Base-by-base conservation (phyloP, 192 early-diverging fungal genomes). In the Diversispora eburnea region DNA sequence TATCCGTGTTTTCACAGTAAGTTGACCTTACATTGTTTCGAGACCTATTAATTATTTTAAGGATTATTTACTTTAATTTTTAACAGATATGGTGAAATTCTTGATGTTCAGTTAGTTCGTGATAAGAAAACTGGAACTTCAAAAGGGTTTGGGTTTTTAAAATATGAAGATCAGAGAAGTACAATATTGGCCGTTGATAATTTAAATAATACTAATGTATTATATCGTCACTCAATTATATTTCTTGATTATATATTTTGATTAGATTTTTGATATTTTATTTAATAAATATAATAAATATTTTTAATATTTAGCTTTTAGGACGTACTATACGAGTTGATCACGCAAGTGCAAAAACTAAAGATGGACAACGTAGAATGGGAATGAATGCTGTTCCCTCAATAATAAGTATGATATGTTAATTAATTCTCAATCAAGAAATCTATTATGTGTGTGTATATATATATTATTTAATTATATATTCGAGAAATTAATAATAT, bases 101-200 rank as follows among this genome's bases (percentile, higher is more conserved):
- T 95, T n/a, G 91, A 96, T 75, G 81, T 98, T 65, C 92, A 95
- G 67, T 81, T 96, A 52, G 89, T 94, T 45, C 84, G 95, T 22
- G 92, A 98, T 79, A 89, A 91, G 77, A 86, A 92, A 42, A 94
- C 95, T 3, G 95, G 95, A 25, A 90, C 91, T 75, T 86, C 89
- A 55, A 91, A 89, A 61, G 96, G 96, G 5, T 96, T 87, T 81
- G 88, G 84, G 6, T 98, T 98, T 76, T 70, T 98, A 19, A 91
- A 93, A 74, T 98, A 95, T 81, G 91, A 95, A 74, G 95, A 98
- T 84, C 95, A 98, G 77, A 78, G 92, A 63, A 91, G 88, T 65
- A 98, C 95, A 4, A 79, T 95, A 1, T 82, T 99, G 47, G 93
- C 95, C 0, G 97, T 99, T 5, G 97, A 99, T 81, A 99, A 99